Evolutionary conservation across 441 rosid species (phyloP).

Genomic region (Heliophila coronopifolia): DNA sequence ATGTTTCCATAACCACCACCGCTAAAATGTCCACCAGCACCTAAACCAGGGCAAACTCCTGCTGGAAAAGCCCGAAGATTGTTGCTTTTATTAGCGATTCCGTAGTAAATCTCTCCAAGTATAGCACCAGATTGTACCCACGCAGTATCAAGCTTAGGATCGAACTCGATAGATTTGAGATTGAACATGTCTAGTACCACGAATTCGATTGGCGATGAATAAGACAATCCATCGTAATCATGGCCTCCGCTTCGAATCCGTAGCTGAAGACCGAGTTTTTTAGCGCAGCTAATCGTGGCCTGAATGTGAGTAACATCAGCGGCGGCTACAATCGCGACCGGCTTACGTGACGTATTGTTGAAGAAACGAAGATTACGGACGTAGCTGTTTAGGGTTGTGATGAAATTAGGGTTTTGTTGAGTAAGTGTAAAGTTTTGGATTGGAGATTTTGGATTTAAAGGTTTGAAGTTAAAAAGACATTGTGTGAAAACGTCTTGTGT

Average conservation of each 20-base stretch:
- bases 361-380: constrained; percentile 37
- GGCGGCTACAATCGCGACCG: constrained; percentile 40
- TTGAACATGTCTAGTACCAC: constrained; percentile 44
- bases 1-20: constrained; percentile 66
- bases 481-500: constrained; percentile 24
- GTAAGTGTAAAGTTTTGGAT: constrained; percentile 26
- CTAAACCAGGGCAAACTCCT: constrained; percentile 56
- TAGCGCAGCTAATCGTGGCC: constrained; percentile 39
- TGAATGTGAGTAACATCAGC: constrained; percentile 38
- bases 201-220: constrained; percentile 31
- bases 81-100: constrained; percentile 33
- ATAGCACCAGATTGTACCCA: constrained; percentile 49
- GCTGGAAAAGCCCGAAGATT: constrained; percentile 43
- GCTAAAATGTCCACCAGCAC: constrained; percentile 59
- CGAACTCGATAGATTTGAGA: constrained; percentile 32
- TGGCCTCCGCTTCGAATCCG: constrained; percentile 52
- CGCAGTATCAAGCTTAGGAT: constrained; percentile 28
- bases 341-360: constrained; percentile 32
- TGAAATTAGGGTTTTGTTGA: constrained; percentile 28
- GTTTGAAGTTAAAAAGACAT: constrained; percentile 27
- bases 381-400: constrained; percentile 28
- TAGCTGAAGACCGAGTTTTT: constrained; percentile 25
- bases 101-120: constrained; percentile 39
- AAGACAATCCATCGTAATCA: constrained; percentile 45
- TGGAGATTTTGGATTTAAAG: constrained; percentile 26